phyloP scores from a whole-genome alignment of 1,284 basidiomycete species.

The Trichosporon sp. region DNA sequence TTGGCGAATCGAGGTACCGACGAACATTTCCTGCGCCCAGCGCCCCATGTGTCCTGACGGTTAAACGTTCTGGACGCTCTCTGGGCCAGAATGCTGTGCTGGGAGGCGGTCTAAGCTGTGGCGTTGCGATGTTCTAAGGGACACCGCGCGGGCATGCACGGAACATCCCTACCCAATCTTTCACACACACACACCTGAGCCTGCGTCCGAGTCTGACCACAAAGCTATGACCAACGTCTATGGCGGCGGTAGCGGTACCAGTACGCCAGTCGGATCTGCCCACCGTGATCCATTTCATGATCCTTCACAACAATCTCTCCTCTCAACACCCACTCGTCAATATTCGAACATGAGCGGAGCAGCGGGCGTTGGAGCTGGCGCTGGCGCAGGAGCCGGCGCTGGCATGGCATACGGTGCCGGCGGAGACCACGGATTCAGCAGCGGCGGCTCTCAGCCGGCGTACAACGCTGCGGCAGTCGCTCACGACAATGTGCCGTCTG shows the following conservation, averaged over 20 bases:
- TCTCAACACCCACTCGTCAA: neutral
- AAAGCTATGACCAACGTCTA: neutral
- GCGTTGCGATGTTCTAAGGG: neutral
- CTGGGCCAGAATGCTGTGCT: neutral
- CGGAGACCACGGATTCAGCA: constrained; percentile 1
- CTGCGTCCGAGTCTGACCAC: constrained; percentile 5
- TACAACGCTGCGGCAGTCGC: constrained; percentile 3
- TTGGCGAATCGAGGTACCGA: neutral
- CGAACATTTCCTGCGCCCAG: neutral
- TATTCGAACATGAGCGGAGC: constrained; percentile 6
- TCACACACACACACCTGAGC: neutral
- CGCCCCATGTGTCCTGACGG: neutral
- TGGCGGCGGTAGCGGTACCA: neutral
- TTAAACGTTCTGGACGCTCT: neutral
- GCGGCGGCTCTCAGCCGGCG: neutral
- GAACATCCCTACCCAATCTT: neutral
- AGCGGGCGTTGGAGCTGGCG: constrained; percentile 1
- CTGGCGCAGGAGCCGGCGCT: constrained; percentile 5
- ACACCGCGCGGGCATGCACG: neutral
- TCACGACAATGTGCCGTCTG: constrained; percentile 9
- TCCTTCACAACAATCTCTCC: neutral
- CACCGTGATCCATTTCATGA: neutral
- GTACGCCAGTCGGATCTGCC: constrained; percentile 8
- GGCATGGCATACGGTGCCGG: neutral
- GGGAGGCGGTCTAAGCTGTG: neutral